Evolutionary conservation across 352 stramenopile species (phyloP), one percentile per base, ranked within the genome.

Genomic region (Blastocystis sp.): DNA sequence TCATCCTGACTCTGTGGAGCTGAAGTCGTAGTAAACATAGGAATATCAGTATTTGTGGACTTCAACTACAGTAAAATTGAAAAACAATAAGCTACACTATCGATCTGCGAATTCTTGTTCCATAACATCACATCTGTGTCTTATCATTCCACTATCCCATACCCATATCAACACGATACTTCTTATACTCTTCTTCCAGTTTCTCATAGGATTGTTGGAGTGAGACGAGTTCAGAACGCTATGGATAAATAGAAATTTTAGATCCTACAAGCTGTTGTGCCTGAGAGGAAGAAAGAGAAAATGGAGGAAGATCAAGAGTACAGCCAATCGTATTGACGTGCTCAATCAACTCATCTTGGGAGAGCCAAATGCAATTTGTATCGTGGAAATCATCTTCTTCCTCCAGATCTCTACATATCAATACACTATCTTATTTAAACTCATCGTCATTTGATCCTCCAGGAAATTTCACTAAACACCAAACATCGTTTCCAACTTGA

Each of bases 101-200:
- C 39, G 39, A 75, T 75, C 19, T 75, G 63, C 2, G 63, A 49
- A 46, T 75, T 75, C 39, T 75, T 75, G 63, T 75, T 75, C 63
- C 63, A 75, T 5, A 75, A 35, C 29, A 54, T 54, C 21, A 75
- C 63, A n/a, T 75, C 63, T 49, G 19, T 27, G 14, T 19, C 4
- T 39, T 21, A 69, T 5, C 32, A 39, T 5, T 29, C 4, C 6
- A 16, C 14, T 39, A n/a, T 5, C 32, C 14, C 24, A 21, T 43
- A 69, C 59, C 59, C 59, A 69, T 69, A n/a, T 75, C 63, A 39
- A 75, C 63, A 46, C 63, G 63, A 42, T 56, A 75, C 42, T 75
- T 75, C 63, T 75, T 75, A 46, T 75, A 75, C 19, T 75, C 63
- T 42, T 49, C 63, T 54, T 75, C 63, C 14, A 75, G 63, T 5